Evolutionary conservation across 208 protist genomes (phyloP).

Genomic region (Trypanosoma congolense): DNA sequence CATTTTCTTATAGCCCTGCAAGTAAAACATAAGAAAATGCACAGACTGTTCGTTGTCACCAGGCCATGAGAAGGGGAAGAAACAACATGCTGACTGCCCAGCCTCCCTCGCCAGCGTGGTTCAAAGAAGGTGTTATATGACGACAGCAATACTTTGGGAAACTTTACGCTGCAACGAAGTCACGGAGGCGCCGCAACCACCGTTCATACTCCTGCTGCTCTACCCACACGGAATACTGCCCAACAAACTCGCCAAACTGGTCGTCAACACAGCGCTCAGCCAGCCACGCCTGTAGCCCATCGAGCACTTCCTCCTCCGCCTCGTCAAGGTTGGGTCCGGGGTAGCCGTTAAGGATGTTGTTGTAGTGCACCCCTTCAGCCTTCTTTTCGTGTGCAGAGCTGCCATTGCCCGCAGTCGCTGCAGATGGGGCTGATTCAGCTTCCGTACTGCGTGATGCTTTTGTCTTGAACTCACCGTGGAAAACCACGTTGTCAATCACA

Average conservation of each 20-base stretch:
- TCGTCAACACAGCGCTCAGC: constrained; percentile 80
- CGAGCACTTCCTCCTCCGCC: constrained; percentile 76
- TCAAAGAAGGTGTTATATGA: too few relatives aligned
- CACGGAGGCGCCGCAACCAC: constrained; percentile 77
- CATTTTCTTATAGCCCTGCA: too few relatives aligned
- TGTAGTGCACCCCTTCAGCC: constrained; percentile 28
- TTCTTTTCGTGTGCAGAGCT: constrained; percentile 4
- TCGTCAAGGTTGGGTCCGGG: constrained; percentile 72
- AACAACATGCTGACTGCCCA: too few relatives aligned
- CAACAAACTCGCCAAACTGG: constrained; percentile 75
- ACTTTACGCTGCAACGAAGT: constrained; percentile 75
- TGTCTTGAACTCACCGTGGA: constrained; percentile 36
- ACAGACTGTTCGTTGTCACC: too few relatives aligned
- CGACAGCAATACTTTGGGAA: too few relatives aligned
- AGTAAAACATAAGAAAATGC: too few relatives aligned
- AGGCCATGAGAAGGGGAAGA: too few relatives aligned
- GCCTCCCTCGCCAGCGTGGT: too few relatives aligned
- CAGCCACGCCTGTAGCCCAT: constrained; percentile 72
- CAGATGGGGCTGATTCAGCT: not conserved
- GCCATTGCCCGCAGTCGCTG: not conserved
- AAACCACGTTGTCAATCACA: constrained; percentile 60
- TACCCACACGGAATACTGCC: constrained; percentile 71
- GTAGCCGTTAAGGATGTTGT: constrained; percentile 69
- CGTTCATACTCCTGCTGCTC: constrained; percentile 86
- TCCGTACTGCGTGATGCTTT: not conserved